Percentiles rank a stretch among this genome's conserved stretches.
Evolutionary conservation across 306 rosid genomes (phyloP).

Genomic region (cucumber (Cucumis sativus)): Cucumber_9930_V3 NC_026660.2:6378501-6379000

Average conservation of each 20-base stretch:
- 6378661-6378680: constrained; percentile 82
- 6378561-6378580: not conserved
- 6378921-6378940: constrained; percentile 85
- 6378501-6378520: constrained; percentile 32
- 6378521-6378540: constrained; percentile 6
- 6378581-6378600: constrained; percentile 84
- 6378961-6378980: constrained; percentile 73
- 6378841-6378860: constrained; percentile 84
- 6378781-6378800: constrained; percentile 94
- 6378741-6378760: constrained; percentile 90
- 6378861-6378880: constrained; percentile 87
- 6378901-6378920: constrained; percentile 84
- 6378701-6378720: constrained; percentile 96
- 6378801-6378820: constrained; percentile 90
- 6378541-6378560: not conserved
- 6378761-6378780: constrained; percentile 87
- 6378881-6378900: constrained; percentile 81
- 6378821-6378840: constrained; percentile 74
- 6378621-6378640: constrained; percentile 70
- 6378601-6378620: constrained; percentile 77
- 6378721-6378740: constrained; percentile 91
- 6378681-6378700: constrained; percentile 81
- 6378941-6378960: constrained; percentile 85
- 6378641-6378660: constrained; percentile 85
- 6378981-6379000: not conserved